Evolutionary conservation across 768 basidiomycete species (phyloP), one percentile per base, ranked within the genome.

Genomic region (Collybia nuda): DNA sequence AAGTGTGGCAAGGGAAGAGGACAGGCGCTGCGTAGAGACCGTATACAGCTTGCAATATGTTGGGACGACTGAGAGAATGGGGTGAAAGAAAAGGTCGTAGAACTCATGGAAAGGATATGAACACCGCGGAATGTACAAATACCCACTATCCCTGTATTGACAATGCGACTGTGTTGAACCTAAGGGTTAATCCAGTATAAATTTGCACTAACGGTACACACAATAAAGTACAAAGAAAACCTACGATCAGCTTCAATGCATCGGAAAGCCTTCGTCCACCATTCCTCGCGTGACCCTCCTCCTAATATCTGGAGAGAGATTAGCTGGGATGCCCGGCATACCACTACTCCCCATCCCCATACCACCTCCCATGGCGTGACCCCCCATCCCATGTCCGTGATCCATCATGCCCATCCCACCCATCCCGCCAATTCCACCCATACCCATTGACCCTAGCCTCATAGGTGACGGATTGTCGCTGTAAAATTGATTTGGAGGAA

Each of bases 21-120:
- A 71, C 15, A 58, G 53, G 23, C 67, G 0, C 55, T 69, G 39
- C n/a, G n/a, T n/a, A n/a, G n/a, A n/a, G n/a, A n/a, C n/a, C n/a
- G n/a, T n/a, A n/a, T n/a, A n/a, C n/a, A n/a, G n/a, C n/a, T 78
- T 40, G 64, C 74, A 1, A 43, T 76, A 11, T 75, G 73, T 57
- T 75, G 74, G 75, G 73, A 77, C 59, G 76, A 79, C 48, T 88
- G 84, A 82, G 78, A 80, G 43, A 56, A 54, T 5, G 73, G 73
- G 21, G 66, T 55, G 2, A 69, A 62, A 53, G 71, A 74, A 42
- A 56, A 53, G n/a, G 71, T 74, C 2, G 61, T 66, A 32, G 43
- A 48, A 6, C 55, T 70, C 17, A 73, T 79, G 58, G 50, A 60
- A 37, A 64, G 68, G 47, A 41, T 48, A 7, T 52, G 28, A 41